Evolutionary conservation across 129 eudicot genomes (phyloP), one percentile per base, ranked within the genome.

Genomic region (Arctium minus): DNA sequence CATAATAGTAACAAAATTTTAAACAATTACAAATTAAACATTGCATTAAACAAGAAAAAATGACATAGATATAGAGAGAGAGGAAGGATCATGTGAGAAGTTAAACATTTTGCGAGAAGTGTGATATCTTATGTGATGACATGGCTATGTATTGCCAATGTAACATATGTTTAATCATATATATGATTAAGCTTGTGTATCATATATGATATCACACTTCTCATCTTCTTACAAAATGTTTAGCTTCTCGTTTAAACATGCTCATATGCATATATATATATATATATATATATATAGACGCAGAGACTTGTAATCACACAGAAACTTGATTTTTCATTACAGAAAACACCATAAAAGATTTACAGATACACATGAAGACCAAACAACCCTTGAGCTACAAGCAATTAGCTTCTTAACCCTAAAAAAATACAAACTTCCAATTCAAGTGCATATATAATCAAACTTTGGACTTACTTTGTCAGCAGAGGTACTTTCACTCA

Each of bases 391-490:
- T 53, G 46, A 56, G 37, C 46, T 50, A 72, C n/a, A 72, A 38
- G 53, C 7, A 77, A 78, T 60, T 77, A 83, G 82, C 78, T 77
- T 70, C 77, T 70, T 38, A 62, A 60, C 31, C 79, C 79, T 39
- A 65, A 71, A 22, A 56, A 84, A 62, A 56, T 8, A 5, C 36
- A 17, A 71, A 72, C 64, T 50, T 70, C 8, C 8, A 17, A 56
- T n/a, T 60, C 64, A 83, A 27, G 82, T 29, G 10, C 60, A 68
- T 10, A 39, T 22, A 22, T 36, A 78, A 78, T 44, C 82, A 56
- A 84, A 84, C 83, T 37, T 22, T 71, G 86, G 39, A 62, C 75
- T 44, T 84, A 70, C 72, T 83, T 68, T 79, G 50, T 79, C 83
- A 73, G 80, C 70, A 79, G 70, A 38, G 68, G 29, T 3, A 72